A percentile compares a stretch with the other conserved stretches of the same genome.
phyloP scores from a whole-genome alignment of 306 rosid species.

The Sphenostylis stenocarpa region DNA sequence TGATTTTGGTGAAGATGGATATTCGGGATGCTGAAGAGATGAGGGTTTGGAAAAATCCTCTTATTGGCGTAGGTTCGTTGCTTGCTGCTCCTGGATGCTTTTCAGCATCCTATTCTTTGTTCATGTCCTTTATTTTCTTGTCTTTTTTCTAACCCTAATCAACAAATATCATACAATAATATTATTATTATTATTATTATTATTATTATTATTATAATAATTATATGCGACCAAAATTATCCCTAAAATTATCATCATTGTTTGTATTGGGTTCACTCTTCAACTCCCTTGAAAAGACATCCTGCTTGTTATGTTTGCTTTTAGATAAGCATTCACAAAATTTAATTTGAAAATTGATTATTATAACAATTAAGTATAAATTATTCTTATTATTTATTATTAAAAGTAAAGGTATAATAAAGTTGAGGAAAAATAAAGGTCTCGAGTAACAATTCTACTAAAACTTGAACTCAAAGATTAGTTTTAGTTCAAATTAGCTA shows the following conservation, averaged over 20 bases:
- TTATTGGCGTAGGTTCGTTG: not conserved
- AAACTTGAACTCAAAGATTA: not conserved
- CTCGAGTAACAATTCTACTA: not conserved
- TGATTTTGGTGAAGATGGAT: constrained; percentile 4
- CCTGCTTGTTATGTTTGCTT: too few species aligned
- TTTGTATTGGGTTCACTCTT: not conserved
- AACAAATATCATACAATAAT: not conserved
- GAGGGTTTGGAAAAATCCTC: not conserved
- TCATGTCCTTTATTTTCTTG: not conserved
- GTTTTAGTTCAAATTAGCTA: not conserved
- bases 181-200: not conserved
- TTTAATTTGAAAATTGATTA: too few species aligned
- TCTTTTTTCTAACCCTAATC: not conserved
- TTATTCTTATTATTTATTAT: too few species aligned
- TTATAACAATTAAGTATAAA: too few species aligned
- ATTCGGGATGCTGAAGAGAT: not conserved
- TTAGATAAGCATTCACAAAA: too few species aligned
- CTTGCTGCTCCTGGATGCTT: not conserved
- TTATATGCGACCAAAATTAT: not conserved
- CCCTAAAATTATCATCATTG: not conserved
- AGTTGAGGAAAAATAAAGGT: not conserved
- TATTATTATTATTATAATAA: too few species aligned
- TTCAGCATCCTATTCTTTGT: not conserved
- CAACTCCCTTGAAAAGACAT: not conserved
- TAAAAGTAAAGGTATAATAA: not conserved